These are phyloP conservation scores for Colletotrichum abscissum DNA, from an alignment of 2,329 filamentous ascomycete genomes.

Conservation along the genomic window DNA sequence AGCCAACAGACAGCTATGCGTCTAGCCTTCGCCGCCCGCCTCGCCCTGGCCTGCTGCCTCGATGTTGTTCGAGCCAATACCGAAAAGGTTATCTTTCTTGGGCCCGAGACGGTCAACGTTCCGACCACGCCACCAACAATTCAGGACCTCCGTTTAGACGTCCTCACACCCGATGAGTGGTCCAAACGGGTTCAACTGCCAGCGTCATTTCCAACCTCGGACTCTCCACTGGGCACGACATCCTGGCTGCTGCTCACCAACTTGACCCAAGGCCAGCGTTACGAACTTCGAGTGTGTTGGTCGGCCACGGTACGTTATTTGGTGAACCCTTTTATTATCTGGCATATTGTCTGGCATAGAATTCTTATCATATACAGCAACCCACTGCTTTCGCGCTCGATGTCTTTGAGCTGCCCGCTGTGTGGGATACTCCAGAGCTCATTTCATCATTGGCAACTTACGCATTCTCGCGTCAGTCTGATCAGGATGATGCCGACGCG, in stretches of 20 bases:
- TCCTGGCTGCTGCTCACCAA: constrained; percentile 84
- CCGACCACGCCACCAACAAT: constrained; percentile 67
- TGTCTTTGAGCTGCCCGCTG: constrained; percentile 69
- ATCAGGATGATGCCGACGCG: constrained; percentile 19
- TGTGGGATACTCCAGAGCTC: constrained; percentile 72
- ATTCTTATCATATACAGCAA: constrained; percentile 68
- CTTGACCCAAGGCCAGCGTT: constrained; percentile 78
- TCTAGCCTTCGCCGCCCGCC: background rate
- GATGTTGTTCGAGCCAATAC: constrained; percentile 71
- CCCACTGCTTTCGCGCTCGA: constrained; percentile 83
- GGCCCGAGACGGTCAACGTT: constrained; percentile 68
- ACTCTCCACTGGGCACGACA: constrained; percentile 65
- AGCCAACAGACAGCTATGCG: constrained; percentile 7
- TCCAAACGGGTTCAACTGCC: constrained; percentile 72
- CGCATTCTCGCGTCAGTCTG: constrained; percentile 60
- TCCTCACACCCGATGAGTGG: constrained; percentile 68
- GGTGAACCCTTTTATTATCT: constrained; percentile 7
- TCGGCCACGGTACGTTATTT: constrained; percentile 79
- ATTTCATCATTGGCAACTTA: constrained; percentile 74
- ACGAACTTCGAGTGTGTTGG: constrained; percentile 96
- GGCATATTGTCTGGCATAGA: background rate
- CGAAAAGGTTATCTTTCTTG: constrained; percentile 91
- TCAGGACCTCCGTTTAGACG: constrained; percentile 70
- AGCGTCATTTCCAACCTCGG: constrained; percentile 73
- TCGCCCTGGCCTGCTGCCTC: constrained; percentile 10